A percentile compares a stretch with the other conserved stretches of the same genome.
phyloP scores from a whole-genome alignment of 176 grass and related monocot species.

The Oryza brachyantha region DNA sequence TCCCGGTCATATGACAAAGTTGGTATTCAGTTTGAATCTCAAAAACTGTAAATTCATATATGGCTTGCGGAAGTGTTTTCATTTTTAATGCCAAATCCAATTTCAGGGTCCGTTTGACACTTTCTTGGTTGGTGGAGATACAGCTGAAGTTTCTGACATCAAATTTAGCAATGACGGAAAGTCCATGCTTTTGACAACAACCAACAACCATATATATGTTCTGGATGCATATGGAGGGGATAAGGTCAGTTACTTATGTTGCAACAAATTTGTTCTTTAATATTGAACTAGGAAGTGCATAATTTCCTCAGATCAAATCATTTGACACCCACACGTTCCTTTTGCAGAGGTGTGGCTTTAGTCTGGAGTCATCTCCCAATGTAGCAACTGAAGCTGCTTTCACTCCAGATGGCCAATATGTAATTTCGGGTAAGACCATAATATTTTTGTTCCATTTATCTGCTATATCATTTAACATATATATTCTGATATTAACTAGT shows the following conservation, averaged over 20 bases:
- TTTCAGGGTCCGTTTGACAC: constrained; percentile 97
- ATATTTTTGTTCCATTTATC: background rate
- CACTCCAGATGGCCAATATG: constrained; percentile 92
- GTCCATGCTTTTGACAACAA: constrained; percentile 96
- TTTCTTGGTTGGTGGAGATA: constrained; percentile 96
- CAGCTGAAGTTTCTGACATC: constrained; percentile 90
- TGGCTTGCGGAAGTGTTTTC: constrained; percentile 3
- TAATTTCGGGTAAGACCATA: constrained; percentile 72
- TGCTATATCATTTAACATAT: constrained; percentile 5
- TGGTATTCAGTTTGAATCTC: constrained; percentile 3
- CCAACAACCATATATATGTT: constrained; percentile 97
- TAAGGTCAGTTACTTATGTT: constrained; percentile 48
- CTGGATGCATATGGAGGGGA: constrained; percentile 97
- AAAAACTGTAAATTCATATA: constrained; percentile 1
- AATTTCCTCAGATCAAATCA: constrained; percentile 1
- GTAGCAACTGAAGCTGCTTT: constrained; percentile 85
- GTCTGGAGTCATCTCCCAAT: constrained; percentile 90
- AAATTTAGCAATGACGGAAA: constrained; percentile 99
- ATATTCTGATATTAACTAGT: constrained; percentile 10
- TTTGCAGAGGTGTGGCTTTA: constrained; percentile 90
- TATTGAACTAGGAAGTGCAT: background rate
- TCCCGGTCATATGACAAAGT: constrained; percentile 98
- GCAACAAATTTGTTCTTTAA: background rate
- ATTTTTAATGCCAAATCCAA: background rate
- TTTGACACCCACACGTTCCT: background rate